Base-by-base conservation (phyloP, 345 rosid genomes). In the Gossypioides kirkii region DNA sequence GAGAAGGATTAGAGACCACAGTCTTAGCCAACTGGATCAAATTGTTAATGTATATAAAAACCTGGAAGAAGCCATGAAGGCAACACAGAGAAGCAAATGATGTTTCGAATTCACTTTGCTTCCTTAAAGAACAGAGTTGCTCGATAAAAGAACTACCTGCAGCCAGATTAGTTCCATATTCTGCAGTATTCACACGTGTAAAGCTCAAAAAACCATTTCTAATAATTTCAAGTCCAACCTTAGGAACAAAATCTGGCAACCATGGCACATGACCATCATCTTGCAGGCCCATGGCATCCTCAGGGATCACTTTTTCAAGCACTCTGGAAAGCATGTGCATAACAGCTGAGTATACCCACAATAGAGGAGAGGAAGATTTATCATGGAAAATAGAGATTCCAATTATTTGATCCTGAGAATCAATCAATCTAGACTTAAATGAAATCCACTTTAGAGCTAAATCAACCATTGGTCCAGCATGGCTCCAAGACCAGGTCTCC, bases 231-330 rank as follows among this genome's bases (percentile, higher is more conserved):
- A 91, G 87, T 75, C 95, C 98, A 82, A 94, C 62, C 84, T 87
- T 94, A 65, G 91, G 91, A 82, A 90, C 95, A 86, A 94, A 90
- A 77, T 87, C 92, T 0, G 98, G 97, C 77, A 94, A 84, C 94
- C 89, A 87, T 32, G 94, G 89, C 26, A 90, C 62, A 70, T 71
- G 70, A 60, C 61, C 75, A 22, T 73, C 81, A 76, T 78, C 78
- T 59, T 76, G 68, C 14, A 71, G 26, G 54, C 69, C 73, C 17
- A 18, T 43, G 65, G 47, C 71, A 46, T 82, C 81, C 41, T 80
- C 78, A 50, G 92, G 85, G 47, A 69, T 86, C 64, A 90, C 77
- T 80, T 78, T 88, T 76, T 87, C 88, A 78, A 94, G 93, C 81
- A 94, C 80, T 78, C 84, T 74, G 20, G 87, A 84, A 73, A 94